Evolutionary conservation across 495 filamentous ascomycete species (phyloP).

Genomic region (Penicillium tannophilum): DNA sequence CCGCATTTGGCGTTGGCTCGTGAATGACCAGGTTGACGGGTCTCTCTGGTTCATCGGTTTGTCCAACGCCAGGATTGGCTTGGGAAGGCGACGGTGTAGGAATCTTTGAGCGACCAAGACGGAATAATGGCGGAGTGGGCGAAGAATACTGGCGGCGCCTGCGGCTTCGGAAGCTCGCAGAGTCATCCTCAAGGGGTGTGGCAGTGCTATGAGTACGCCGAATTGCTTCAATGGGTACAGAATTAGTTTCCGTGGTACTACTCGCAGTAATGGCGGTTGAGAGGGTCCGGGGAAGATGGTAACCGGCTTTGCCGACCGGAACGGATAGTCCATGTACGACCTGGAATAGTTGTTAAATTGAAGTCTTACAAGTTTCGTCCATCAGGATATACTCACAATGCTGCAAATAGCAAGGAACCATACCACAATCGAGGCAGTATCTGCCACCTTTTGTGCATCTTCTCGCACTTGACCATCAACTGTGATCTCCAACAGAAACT

Average conservation of each 20-base stretch:
- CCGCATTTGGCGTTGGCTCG: background rate
- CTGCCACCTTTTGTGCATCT: slow-evolving; percentile 65
- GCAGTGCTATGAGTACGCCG: slow-evolving; percentile 42
- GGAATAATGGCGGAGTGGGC: slow-evolving; percentile 48
- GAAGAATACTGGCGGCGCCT: slow-evolving; percentile 27
- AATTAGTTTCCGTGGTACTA: slow-evolving; percentile 34
- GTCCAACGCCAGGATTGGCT: slow-evolving; percentile 25
- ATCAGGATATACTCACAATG: slow-evolving; percentile 64
- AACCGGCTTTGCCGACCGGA: slow-evolving; percentile 79
- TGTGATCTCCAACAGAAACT: slow-evolving; percentile 60
- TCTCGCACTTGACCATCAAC: slow-evolving; percentile 61
- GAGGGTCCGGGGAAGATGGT: slow-evolving; percentile 75
- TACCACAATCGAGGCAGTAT: slow-evolving; percentile 69
- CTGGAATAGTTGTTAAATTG: slow-evolving; percentile 40
- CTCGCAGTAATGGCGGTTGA: slow-evolving; percentile 57
- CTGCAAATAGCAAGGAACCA: slow-evolving; percentile 89
- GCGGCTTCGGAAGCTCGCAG: slow-evolving; percentile 27
- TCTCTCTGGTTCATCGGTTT: slow-evolving; percentile 37
- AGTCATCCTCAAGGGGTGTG: slow-evolving; percentile 23
- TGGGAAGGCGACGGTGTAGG: slow-evolving; percentile 20
- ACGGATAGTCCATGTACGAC: slow-evolving; percentile 86
- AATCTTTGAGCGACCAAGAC: slow-evolving; percentile 54
- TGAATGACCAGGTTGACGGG: slow-evolving; percentile 34
- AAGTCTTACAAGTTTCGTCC: slow-evolving; percentile 3
- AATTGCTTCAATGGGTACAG: slow-evolving; percentile 33